Percentiles rank a stretch among this genome's conserved stretches.
These are phyloP conservation scores for Skeletonema costatum DNA, from an alignment of 108 stramenopile genomes.

Conservation along the genomic window DNA sequence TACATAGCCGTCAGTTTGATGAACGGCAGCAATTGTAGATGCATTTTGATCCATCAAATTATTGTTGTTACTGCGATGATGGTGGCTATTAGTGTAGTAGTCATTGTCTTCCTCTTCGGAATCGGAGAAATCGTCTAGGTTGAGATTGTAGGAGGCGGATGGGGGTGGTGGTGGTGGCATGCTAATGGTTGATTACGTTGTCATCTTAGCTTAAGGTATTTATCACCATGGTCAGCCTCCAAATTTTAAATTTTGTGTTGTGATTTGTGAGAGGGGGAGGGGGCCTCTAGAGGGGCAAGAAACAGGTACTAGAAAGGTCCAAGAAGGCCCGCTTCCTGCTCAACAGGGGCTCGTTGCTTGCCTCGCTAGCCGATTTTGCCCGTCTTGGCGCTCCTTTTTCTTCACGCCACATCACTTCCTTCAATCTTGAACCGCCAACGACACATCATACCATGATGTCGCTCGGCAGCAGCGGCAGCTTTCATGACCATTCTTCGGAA, in stretches of 20 bases:
- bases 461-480: not conserved
- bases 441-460: too few species aligned
- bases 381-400: not conserved
- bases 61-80: not conserved
- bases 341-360: too few species aligned
- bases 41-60: not conserved
- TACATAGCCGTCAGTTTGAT: not conserved
- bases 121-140: constrained; percentile 51
- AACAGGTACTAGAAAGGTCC: too few species aligned
- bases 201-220: too few species aligned
- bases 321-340: too few species aligned
- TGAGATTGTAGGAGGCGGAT: constrained; percentile 70
- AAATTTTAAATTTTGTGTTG: too few species aligned
- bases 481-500: not conserved
- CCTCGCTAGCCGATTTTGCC: not conserved
- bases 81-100: constrained; percentile 1
- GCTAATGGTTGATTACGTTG: not conserved
- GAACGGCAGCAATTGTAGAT: not conserved
- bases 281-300: too few species aligned
- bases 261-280: too few species aligned
- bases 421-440: not conserved
- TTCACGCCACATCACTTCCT: not conserved
- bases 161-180: constrained; percentile 87
- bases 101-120: constrained; percentile 56
- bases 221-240: too few species aligned